phyloP scores from a whole-genome alignment of 169 alveolate species.

The Plasmodium falciparum region DNA sequence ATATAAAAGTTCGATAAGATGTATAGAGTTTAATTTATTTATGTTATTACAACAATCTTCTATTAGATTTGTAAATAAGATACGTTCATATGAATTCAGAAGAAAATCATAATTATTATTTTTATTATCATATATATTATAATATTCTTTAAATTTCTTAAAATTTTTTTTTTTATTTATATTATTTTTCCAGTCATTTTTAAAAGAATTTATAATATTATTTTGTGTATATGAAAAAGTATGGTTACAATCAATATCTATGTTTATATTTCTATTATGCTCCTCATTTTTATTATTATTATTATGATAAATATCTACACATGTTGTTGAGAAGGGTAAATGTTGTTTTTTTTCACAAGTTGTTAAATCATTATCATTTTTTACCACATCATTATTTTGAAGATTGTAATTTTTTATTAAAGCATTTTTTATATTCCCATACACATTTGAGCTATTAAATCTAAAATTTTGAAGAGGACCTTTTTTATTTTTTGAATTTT shows the following conservation, averaged over 20 bases:
- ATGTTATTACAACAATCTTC: constrained; percentile 73
- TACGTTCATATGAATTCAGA: constrained; percentile 43
- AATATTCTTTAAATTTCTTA: constrained; percentile 50
- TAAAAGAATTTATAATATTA: not conserved
- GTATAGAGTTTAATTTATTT: constrained; percentile 10
- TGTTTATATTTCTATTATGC: too few relatives aligned
- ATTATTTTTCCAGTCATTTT: not conserved
- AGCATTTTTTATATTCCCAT: not conserved
- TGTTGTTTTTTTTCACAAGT: too few relatives aligned
- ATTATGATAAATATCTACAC: too few relatives aligned
- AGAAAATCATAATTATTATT: constrained; percentile 35
- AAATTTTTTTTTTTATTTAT: constrained; percentile 26
- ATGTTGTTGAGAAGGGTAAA: not conserved
- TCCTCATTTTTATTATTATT: too few relatives aligned
- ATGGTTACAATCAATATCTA: too few relatives aligned
- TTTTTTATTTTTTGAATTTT: not conserved
- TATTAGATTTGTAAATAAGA: constrained; percentile 41
- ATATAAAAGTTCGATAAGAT: constrained; percentile 34
- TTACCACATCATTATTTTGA: too few relatives aligned
- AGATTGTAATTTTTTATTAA: not conserved
- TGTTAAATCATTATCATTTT: not conserved
- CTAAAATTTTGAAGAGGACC: not conserved
- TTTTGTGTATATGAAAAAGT: not conserved
- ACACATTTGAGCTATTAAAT: constrained; percentile 59
- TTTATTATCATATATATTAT: constrained; percentile 9